These are phyloP conservation scores for Heterobasidion parviporum DNA, from an alignment of 1,284 basidiomycete species.

Conservation along the genomic window DNA sequence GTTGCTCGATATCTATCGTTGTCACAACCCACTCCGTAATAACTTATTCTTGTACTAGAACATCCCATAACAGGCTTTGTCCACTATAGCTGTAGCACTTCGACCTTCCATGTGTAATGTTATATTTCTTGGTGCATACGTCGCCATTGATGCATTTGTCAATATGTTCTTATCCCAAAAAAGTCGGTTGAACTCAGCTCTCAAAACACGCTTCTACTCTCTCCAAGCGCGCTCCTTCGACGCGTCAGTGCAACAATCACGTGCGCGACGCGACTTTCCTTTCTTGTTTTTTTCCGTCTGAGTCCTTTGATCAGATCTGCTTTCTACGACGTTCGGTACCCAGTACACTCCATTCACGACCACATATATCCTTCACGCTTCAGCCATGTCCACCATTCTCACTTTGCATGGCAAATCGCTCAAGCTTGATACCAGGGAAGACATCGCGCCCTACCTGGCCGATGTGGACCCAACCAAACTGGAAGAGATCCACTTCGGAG, in stretches of 20 bases:
- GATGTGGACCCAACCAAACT: constrained; percentile 59
- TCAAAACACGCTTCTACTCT: too few relatives aligned
- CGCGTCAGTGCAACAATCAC: not conserved
- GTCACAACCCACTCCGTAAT: too few relatives aligned
- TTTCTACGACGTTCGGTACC: not conserved
- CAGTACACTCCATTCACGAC: not conserved
- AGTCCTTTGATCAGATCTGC: not conserved
- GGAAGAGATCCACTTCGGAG: constrained; percentile 90
- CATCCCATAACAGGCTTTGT: too few relatives aligned
- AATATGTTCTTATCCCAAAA: too few relatives aligned
- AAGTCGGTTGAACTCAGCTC: too few relatives aligned
- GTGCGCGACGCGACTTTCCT: constrained; percentile 4
- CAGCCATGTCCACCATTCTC: not conserved
- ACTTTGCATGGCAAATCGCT: constrained; percentile 34
- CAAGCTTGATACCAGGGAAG: constrained; percentile 75
- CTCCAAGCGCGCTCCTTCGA: not conserved
- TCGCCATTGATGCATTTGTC: too few relatives aligned
- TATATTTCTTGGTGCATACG: too few relatives aligned
- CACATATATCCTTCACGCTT: not conserved
- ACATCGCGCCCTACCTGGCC: constrained; percentile 75
- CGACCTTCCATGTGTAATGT: too few relatives aligned
- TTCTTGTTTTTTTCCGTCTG: not conserved
- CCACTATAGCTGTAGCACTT: too few relatives aligned
- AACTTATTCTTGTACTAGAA: too few relatives aligned
- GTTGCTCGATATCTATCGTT: too few relatives aligned